Base-by-base conservation (phyloP, 176 grass and related monocot species). In the Areca catechu region DNA sequence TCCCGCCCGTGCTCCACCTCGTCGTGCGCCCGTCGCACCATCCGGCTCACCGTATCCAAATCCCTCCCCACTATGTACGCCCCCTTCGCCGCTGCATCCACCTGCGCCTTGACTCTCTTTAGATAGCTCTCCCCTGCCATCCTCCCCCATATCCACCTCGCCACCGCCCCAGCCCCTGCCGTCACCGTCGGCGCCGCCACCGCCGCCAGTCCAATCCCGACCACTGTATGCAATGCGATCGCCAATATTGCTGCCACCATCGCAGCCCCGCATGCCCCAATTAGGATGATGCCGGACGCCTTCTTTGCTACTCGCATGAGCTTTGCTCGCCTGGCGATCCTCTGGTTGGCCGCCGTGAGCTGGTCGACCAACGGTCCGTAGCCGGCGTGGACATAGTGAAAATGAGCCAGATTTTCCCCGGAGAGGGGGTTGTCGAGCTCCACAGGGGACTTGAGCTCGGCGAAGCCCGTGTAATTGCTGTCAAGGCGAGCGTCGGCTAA, bases 1-100 rank as follows among this genome's bases (percentile, higher is more conserved):
- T 85, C 66, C n/a, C 83, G 77, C 3, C 78, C 86, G 69, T 97
- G 92, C 74, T 97, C 86, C 24, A 91, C 74, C 83, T 97, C 86
- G 56, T 88, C 83, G 56, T 85, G 83, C 56, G 81, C 80, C 28
- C 92, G 83, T 57, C 74, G 57, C 65, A 90, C 74, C 86, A 96
- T 84, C 12, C 86, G 77, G 66, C 80, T 90, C 48, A 96, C 68
- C 30, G 86, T 96, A 71, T 96, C 92, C 20, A 96, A 66, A 56
- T 96, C 83, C 9, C 86, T 72, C 53, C 76, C 86, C 15, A 96
- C 80, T 48, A 87, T 96, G 63, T 90, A 96, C 7, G 80, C 91
- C 1, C 92, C 86, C 37, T 76, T 82, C 10, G 81, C 82, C 58
- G 86, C 90, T 29, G 83, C 72, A 74, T 95, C 91, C 77, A 90